Conservation (phyloP, 2,329 filamentous ascomycete genomes). For the Teratosphaeria destructans region DNA sequence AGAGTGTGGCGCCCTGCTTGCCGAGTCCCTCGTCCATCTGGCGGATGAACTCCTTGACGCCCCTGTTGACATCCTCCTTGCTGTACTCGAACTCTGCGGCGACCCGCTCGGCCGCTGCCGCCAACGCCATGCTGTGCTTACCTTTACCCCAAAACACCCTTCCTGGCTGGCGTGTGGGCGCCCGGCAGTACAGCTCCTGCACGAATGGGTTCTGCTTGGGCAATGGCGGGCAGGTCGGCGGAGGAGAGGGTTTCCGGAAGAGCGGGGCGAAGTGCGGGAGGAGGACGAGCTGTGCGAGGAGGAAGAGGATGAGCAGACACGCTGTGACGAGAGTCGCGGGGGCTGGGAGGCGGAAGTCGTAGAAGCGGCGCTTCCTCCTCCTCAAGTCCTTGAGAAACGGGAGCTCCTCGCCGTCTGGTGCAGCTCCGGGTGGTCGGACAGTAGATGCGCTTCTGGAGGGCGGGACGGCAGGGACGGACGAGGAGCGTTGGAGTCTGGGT, state of each 20-base stretch:
- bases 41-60: conserved; percentile 72
- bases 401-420: conserved; percentile 12
- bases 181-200: conserved; percentile 25
- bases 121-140: conserved; percentile 38
- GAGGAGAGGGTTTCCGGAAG: conserved; percentile 12
- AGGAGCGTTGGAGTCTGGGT: conserved; percentile 8
- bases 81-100: conserved; percentile 78
- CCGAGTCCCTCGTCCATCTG: conserved; percentile 84
- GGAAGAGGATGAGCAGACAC: conserved; percentile 12
- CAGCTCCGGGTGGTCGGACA: not conserved
- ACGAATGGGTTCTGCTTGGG: conserved; percentile 24
- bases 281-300: conserved; percentile 15
- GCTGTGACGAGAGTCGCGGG: conserved; percentile 11
- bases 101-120: conserved; percentile 66
- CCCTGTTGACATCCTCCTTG: conserved; percentile 65
- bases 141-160: conserved; percentile 14
- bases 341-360: conserved; percentile 2
- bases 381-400: conserved; percentile 21
- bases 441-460: conserved; percentile 1
- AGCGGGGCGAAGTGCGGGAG: conserved; percentile 10
- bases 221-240: conserved; percentile 18
- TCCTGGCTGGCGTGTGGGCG: conserved; percentile 17
- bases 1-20: conserved; percentile 69
- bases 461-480: conserved; percentile 12
- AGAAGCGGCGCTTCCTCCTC: conserved; percentile 3